A percentile compares a stretch with the other conserved stretches of the same genome.
phyloP scores from a whole-genome alignment of 2,329 filamentous ascomycete species.

The Hypoxylon sp. region DNA sequence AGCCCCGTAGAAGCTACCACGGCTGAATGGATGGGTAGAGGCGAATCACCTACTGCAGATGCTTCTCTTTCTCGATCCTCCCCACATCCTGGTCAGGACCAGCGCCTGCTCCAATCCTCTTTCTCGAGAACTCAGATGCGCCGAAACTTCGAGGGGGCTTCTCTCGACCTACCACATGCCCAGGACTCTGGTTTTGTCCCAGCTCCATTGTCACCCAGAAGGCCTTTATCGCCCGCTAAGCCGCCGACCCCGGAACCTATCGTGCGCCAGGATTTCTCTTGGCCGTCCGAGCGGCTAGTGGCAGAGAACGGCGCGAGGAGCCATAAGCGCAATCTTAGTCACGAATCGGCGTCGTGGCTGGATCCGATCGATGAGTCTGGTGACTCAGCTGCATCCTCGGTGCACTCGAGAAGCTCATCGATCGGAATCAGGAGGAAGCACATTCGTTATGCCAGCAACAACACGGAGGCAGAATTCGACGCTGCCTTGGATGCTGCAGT shows the following conservation, averaged over 20 bases:
- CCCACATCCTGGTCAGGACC: slow-evolving; percentile 42
- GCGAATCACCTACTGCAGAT: slow-evolving; percentile 45
- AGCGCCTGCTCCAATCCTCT: slow-evolving; percentile 62
- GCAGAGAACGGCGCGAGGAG: slow-evolving; percentile 46
- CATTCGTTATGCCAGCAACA: slow-evolving; percentile 75
- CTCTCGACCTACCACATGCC: slow-evolving; percentile 58
- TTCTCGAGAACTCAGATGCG: slow-evolving; percentile 65
- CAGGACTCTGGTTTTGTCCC: slow-evolving; percentile 74
- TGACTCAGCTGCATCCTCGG: slow-evolving; percentile 81
- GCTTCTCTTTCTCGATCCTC: slow-evolving; percentile 45
- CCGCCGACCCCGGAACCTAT: slow-evolving; percentile 52
- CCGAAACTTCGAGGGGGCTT: slow-evolving; percentile 52
- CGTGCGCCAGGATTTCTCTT: slow-evolving; percentile 55
- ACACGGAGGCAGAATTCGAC: slow-evolving; percentile 91
- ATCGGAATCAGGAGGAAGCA: slow-evolving; percentile 76
- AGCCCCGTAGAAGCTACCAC: slow-evolving; percentile 60
- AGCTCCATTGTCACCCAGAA: slow-evolving; percentile 76
- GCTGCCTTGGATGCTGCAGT: slow-evolving; percentile 94
- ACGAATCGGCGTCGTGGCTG: slow-evolving; percentile 91
- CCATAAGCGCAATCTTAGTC: slow-evolving; percentile 72
- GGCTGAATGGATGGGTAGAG: slow-evolving; percentile 65
- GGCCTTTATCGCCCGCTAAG: slow-evolving; percentile 63
- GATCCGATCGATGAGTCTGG: slow-evolving; percentile 93
- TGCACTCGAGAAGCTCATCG: slow-evolving; percentile 83
- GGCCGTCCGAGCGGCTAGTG: slow-evolving; percentile 45